These are phyloP conservation scores for Babesia bovis DNA, from an alignment of 169 alveolate species.

Conservation along the genomic window DNA sequence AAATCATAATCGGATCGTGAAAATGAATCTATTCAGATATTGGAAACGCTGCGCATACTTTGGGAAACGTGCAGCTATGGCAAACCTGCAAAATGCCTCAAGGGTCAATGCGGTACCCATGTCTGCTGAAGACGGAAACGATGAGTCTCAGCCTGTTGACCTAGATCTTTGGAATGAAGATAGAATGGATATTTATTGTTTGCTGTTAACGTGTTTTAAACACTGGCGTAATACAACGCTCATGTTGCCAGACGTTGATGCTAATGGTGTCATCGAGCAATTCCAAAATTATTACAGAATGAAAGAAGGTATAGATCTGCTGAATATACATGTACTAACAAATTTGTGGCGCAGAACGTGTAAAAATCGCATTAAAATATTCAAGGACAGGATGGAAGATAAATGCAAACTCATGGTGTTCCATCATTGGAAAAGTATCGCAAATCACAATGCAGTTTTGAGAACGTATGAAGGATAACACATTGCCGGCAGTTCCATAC, in stretches of 20 bases:
- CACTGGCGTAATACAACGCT: conserved; percentile 36
- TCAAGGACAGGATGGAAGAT: conserved; percentile 5
- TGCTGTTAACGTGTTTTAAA: conserved; percentile 16
- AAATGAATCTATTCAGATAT: not conserved
- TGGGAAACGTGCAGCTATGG: not conserved
- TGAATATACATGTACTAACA: conserved; percentile 12
- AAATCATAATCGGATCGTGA: not conserved
- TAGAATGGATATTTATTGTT: conserved; percentile 9
- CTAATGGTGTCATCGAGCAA: not conserved
- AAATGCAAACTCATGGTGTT: conserved; percentile 15
- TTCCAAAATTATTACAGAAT: conserved; percentile 1
- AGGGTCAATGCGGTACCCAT: not conserved
- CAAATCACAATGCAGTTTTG: not conserved
- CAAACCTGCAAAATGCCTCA: not conserved
- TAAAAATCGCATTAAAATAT: conserved; percentile 7
- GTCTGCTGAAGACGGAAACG: not conserved
- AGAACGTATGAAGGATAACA: too few relatives aligned
- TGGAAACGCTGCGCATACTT: conserved; percentile 27
- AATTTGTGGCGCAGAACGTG: conserved; percentile 24
- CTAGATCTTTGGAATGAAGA: not conserved
- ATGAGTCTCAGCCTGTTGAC: not conserved
- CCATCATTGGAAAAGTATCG: conserved; percentile 13
- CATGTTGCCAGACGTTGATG: conserved; percentile 17
- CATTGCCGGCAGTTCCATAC: too few relatives aligned
- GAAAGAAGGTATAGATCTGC: conserved; percentile 19